Base-by-base conservation (phyloP, 1,139 yeast genomes). In the Suhomyces panamericanus region DNA sequence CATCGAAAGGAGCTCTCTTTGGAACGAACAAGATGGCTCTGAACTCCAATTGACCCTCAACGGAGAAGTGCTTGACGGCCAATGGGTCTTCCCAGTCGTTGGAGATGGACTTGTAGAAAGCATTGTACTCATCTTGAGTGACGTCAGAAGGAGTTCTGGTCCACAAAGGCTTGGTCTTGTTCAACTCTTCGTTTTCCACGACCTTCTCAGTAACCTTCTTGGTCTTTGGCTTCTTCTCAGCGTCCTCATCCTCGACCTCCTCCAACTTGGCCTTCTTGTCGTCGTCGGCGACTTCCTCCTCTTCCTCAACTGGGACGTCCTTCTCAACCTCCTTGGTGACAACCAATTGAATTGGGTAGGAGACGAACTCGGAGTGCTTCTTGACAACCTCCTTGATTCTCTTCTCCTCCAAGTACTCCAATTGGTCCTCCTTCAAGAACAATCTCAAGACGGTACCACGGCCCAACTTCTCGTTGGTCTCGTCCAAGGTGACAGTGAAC, bases 51-150 rank as follows among this genome's bases (percentile, higher is more conserved):
- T 95, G 99, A 83, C 99, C 99, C 80, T 95, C 99, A 69, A 95
- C 99, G 46, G 97, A 89, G 80, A 95, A 95, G 79, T 95, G 99
- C 84, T 95, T 95, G 61, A 93, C 98, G 58, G 98, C 98, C 70
- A 93, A 84, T 76, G 97, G 99, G 71, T 93, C 99, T 80, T 93
- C 99, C 99, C 99, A 95, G 75, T 95, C 99, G 76, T 95, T 95
- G 48, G 99, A 91, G 66, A 95, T 93, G 44, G 98, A 89, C 81
- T 95, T 95, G 87, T 95, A 95, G 87, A 95, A 95, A 53, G 98
- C 95, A 67, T 95, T 93, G 82, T 95, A 95, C 78, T 95, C 99
- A 58, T 95, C 99, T 80, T 90, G 95, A 58, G 96, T 83, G 60
- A 95, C 96, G 55, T 95, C 99, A 61, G 95, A 77, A 70, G 99